Evolutionary conservation across 202 grass and related monocot genomes (phyloP).

Genomic region (Brachypodium distachyon): DNA sequence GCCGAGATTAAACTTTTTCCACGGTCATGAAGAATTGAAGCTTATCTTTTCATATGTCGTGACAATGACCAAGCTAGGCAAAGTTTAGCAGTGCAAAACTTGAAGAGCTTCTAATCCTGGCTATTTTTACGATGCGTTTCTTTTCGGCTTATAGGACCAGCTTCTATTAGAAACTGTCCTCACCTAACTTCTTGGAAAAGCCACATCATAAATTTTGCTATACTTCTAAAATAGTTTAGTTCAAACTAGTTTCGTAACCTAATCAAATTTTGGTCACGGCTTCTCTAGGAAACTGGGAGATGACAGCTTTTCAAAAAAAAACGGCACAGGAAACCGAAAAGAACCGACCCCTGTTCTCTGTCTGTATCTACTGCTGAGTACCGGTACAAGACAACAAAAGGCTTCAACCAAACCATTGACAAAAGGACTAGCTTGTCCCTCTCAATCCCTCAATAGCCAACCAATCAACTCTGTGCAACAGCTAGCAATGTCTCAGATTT

Average conservation of each 20-base stretch:
- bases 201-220: too few species aligned
- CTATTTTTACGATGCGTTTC: too few species aligned
- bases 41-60: slow-evolving; percentile 1
- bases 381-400: neutral
- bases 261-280: too few species aligned
- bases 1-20: neutral
- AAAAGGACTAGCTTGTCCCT: neutral
- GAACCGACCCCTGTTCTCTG: too few species aligned
- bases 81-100: neutral
- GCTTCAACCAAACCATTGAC: slow-evolving; percentile 31
- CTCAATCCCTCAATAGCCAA: neutral
- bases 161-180: too few species aligned
- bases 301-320: too few species aligned
- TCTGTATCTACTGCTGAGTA: neutral
- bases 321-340: too few species aligned
- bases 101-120: neutral
- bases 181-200: too few species aligned
- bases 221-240: too few species aligned
- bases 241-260: too few species aligned
- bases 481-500: neutral
- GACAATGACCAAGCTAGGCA: slow-evolving; percentile 18
- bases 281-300: too few species aligned
- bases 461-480: slow-evolving; percentile 17
- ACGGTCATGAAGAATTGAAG: slow-evolving; percentile 4
- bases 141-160: too few species aligned